Conservation (phyloP, 2,329 filamentous ascomycete genomes). For the Allantophomopsis cytisporea region DNA sequence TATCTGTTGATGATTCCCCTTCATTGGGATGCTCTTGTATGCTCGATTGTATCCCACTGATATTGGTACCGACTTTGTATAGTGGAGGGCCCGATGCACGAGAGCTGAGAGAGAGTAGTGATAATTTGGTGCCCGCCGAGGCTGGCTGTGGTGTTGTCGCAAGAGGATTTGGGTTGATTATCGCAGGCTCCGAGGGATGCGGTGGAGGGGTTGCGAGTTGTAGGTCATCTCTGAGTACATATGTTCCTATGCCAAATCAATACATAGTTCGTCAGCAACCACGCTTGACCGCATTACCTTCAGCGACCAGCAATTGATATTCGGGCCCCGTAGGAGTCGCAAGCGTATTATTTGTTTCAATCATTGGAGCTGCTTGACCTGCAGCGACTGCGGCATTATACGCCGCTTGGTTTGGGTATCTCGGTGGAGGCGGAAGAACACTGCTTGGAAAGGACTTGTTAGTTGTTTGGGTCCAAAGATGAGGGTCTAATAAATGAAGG, state of each 20-base stretch:
- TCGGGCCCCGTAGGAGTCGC: slow-evolving; percentile 69
- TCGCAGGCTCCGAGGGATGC: slow-evolving; percentile 83
- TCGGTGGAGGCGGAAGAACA: slow-evolving; percentile 72
- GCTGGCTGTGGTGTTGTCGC: slow-evolving; percentile 76
- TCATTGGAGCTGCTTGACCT: slow-evolving; percentile 57
- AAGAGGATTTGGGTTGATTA: slow-evolving; percentile 80
- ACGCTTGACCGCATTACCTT: slow-evolving; percentile 44
- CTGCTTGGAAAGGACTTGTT: slow-evolving; percentile 26
- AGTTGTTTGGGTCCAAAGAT: slow-evolving; percentile 4
- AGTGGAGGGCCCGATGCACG: slow-evolving; percentile 29
- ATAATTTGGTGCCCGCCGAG: slow-evolving; percentile 72
- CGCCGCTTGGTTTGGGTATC: slow-evolving; percentile 63
- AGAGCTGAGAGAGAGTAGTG: slow-evolving; percentile 39
- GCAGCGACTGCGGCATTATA: slow-evolving; percentile 61
- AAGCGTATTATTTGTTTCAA: slow-evolving; percentile 90
- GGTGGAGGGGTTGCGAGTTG: slow-evolving; percentile 88
- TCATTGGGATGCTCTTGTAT: slow-evolving; percentile 51
- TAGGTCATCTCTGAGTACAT: slow-evolving; percentile 80
- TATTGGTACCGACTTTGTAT: slow-evolving; percentile 38
- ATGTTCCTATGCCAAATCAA: slow-evolving; percentile 51
- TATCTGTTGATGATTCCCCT: slow-evolving; percentile 43
- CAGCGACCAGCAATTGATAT: slow-evolving; percentile 82
- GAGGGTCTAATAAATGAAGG: not conserved
- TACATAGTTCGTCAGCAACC: slow-evolving; percentile 4
- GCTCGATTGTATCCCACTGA: slow-evolving; percentile 30